phyloP scores from a whole-genome alignment of 176 grass and related monocot species.

The Olyra latifolia region DNA sequence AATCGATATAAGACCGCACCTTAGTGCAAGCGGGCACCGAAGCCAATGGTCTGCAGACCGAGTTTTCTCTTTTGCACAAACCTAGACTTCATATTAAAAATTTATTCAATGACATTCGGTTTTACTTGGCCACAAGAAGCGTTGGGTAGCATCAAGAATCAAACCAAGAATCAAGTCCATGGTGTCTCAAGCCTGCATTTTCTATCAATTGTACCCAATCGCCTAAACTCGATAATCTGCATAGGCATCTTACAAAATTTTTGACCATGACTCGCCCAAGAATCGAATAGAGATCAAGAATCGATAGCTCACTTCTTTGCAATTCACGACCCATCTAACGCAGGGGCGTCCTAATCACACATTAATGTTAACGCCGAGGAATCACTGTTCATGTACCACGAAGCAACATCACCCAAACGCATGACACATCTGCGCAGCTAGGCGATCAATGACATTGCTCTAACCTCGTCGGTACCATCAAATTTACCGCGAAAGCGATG shows the following conservation, averaged over 20 bases:
- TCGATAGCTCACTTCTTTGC: not conserved
- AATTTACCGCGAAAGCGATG: slow-evolving; percentile 1
- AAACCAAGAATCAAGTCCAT: too few relatives aligned
- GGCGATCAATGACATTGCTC: slow-evolving; percentile 27
- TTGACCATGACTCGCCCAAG: not conserved
- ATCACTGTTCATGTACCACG: not conserved
- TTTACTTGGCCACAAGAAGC: too few relatives aligned
- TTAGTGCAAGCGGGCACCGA: too few relatives aligned
- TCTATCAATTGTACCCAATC: not conserved
- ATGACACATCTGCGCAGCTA: not conserved
- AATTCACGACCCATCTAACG: not conserved
- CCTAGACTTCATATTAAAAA: too few relatives aligned
- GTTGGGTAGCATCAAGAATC: too few relatives aligned
- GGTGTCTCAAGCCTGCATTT: too few relatives aligned
- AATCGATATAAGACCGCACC: too few relatives aligned
- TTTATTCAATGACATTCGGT: too few relatives aligned
- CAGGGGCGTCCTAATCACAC: not conserved
- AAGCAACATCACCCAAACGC: not conserved
- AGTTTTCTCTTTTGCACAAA: too few relatives aligned
- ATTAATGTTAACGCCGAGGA: not conserved
- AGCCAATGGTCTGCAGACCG: too few relatives aligned
- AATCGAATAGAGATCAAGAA: not conserved
- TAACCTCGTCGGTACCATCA: not conserved
- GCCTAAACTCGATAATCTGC: not conserved
- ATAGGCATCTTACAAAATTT: not conserved